Conservation (phyloP, 768 basidiomycete species). For the Tylopilus sp. region DNA sequence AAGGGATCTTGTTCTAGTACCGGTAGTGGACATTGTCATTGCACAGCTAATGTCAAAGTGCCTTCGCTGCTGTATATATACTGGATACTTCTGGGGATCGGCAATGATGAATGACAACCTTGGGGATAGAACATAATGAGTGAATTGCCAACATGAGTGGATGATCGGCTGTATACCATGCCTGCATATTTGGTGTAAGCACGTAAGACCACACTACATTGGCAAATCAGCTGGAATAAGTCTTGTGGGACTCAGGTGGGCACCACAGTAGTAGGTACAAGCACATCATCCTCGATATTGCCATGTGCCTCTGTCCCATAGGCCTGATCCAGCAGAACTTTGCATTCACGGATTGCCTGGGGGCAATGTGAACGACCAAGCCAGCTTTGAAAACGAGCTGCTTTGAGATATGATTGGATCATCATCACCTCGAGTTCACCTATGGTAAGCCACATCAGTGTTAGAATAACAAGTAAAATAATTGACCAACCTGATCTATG, state of each 20-base stretch:
- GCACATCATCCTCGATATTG: background rate
- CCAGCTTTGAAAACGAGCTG: background rate
- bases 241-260: too few species aligned
- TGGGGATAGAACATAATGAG: conserved; percentile 12
- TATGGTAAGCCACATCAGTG: background rate
- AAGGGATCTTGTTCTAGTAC: background rate
- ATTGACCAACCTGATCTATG: conserved; percentile 12
- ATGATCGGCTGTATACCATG: conserved; percentile 6
- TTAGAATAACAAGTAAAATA: background rate
- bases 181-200: background rate
- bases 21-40: background rate
- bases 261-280: background rate
- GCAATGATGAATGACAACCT: background rate
- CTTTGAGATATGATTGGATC: background rate
- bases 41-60: background rate
- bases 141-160: conserved; percentile 12
- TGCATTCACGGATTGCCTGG: background rate
- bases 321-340: background rate
- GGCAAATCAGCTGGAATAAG: background rate
- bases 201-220: background rate
- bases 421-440: background rate
- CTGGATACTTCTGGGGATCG: conserved; percentile 14
- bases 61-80: conserved; percentile 7
- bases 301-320: background rate
- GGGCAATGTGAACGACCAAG: background rate